Evolutionary conservation across 805 yeast species (phyloP).

Genomic region (Ogataea methanolica): DNA sequence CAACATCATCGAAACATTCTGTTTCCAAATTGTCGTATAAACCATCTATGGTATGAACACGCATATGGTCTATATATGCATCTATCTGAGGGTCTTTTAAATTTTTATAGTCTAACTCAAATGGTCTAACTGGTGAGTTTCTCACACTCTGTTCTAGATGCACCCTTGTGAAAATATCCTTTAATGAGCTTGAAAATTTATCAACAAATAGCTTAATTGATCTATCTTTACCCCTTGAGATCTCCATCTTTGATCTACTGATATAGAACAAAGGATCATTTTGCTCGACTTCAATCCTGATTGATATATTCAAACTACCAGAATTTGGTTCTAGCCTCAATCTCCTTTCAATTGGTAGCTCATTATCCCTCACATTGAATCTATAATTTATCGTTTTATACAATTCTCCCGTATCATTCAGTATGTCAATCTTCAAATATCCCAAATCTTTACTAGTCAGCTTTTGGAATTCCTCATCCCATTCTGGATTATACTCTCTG

Average conservation of each 20-base stretch:
- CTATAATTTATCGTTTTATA: slow-evolving; percentile 16
- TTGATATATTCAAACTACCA: slow-evolving; percentile 61
- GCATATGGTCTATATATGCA: slow-evolving; percentile 19
- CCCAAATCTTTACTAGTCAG: slow-evolving; percentile 10
- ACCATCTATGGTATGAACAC: slow-evolving; percentile 18
- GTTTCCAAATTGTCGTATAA: slow-evolving; percentile 29
- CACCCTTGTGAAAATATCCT: slow-evolving; percentile 34
- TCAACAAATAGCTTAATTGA: slow-evolving; percentile 67
- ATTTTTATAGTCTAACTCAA: slow-evolving; percentile 14
- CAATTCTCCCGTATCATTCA: slow-evolving; percentile 15
- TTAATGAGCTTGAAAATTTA: slow-evolving; percentile 63
- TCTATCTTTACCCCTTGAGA: slow-evolving; percentile 61
- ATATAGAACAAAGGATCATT: slow-evolving; percentile 77
- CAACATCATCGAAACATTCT: slow-evolving; percentile 25
- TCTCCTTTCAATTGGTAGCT: slow-evolving; percentile 16
- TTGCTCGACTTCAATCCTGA: slow-evolving; percentile 75
- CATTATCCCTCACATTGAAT: slow-evolving; percentile 9
- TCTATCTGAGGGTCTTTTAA: slow-evolving; percentile 23
- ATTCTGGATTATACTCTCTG: slow-evolving; percentile 64
- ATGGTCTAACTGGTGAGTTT: slow-evolving; percentile 14
- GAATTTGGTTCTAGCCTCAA: slow-evolving; percentile 24
- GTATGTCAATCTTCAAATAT: slow-evolving; percentile 12
- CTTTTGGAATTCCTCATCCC: slow-evolving; percentile 83
- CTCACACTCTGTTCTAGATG: slow-evolving; percentile 22
- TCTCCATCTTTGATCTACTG: slow-evolving; percentile 67